Evolutionary conservation across 345 rosid genomes (phyloP), one percentile per base, ranked within the genome.

Genomic region (Draba incana): DNA sequence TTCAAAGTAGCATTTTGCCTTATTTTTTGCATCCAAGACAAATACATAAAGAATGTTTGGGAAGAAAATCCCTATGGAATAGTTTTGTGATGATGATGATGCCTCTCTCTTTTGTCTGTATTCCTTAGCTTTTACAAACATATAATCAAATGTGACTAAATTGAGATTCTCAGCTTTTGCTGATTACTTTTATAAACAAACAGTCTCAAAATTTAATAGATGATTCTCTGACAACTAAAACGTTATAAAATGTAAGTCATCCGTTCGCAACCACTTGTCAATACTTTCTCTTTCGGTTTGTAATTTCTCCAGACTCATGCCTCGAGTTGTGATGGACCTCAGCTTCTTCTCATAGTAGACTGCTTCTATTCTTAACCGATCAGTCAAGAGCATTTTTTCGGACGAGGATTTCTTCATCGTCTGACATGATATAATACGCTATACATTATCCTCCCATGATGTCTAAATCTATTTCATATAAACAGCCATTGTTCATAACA

Each of bases 261-360:
- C 24, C 38, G 52, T 2, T 20, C 50, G 12, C 9, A 33, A 42
- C 38, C 43, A 66, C 66, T 80, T 83, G 58, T 78, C 80, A 2
- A 86, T 80, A 72, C 30, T 28, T 62, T 85, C 78, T 24, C 88
- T 92, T 75, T 90, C 97, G 74, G 73, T 77, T 81, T 82, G 86
- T 43, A 86, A 66, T 73, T 80, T 84, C 72, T 77, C 83, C 12
- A 76, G 75, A 71, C 80, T 81, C 72, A 78, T 68, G 78, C 85
- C 83, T 57, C 80, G 84, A 53, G 83, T 62, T 51, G 84, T 74
- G 80, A 86, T 77, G 70, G 81, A 66, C 23, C 81, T 74, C 8
- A 92, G 78, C 82, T 86, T 92, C 86, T 86, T 90, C 70, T 86
- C 96, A 64, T 69, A 80, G 35, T 86, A 93, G 0, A 80, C 81